These are phyloP conservation scores for Cystofilobasidium capitatum DNA, from an alignment of 768 basidiomycete species.

Conservation along the genomic window DNA sequence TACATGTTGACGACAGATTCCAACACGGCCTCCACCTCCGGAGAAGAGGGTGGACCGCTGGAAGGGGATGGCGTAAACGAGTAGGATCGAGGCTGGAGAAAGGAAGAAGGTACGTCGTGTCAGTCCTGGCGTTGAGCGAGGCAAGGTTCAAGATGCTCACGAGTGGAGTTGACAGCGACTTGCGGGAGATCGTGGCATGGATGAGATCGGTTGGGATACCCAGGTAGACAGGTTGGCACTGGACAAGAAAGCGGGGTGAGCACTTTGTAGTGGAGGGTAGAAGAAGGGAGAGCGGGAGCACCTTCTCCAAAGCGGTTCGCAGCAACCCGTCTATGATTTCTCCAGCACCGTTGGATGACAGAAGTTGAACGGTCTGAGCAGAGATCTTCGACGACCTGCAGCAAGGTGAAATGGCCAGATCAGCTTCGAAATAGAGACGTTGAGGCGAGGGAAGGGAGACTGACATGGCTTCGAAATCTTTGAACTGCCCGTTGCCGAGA, in stretches of 20 bases:
- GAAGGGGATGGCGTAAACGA: conserved; percentile 14
- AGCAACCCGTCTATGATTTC: conserved; percentile 60
- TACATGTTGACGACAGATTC: conserved; percentile 21
- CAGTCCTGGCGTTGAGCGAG: not conserved
- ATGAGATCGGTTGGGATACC: conserved; percentile 73
- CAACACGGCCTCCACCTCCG: conserved; percentile 17
- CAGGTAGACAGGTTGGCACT: conserved; percentile 69
- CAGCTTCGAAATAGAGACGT: not conserved
- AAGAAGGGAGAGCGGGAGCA: too few relatives aligned
- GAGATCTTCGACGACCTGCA: conserved; percentile 51
- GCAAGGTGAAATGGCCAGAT: not conserved
- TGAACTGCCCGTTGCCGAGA: conserved; percentile 42
- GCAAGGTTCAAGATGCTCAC: conserved; percentile 36
- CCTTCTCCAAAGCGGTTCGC: conserved; percentile 19
- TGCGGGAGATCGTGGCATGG: conserved; percentile 55
- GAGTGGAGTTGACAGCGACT: conserved; percentile 53
- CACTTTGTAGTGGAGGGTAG: too few relatives aligned
- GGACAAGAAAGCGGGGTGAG: not conserved
- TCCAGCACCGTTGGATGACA: conserved; percentile 49
- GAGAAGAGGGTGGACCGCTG: not conserved
- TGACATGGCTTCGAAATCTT: conserved; percentile 67
- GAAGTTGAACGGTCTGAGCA: conserved; percentile 55
- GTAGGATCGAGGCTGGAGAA: conserved; percentile 34
- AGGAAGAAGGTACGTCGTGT: conserved; percentile 22
- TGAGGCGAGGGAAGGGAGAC: conserved; percentile 14